Evolutionary conservation across 345 rosid genomes (phyloP).

Genomic region (Dimocarpus longan): DNA sequence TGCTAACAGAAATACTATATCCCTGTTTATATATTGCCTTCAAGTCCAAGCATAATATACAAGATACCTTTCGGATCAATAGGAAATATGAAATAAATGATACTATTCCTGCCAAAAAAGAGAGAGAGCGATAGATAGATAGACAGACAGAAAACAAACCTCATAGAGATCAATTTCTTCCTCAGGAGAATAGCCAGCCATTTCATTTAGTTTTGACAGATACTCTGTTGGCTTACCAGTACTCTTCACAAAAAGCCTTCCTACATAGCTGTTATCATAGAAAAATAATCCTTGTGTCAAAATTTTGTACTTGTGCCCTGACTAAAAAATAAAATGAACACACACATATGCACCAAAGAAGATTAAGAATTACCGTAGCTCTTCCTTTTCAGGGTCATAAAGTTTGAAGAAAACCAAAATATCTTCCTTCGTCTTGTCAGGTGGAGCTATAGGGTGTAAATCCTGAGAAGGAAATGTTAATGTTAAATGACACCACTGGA

Average conservation of each 20-base stretch:
- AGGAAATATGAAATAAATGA: background rate
- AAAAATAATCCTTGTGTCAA: conserved; percentile 15
- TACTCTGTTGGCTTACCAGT: conserved; percentile 56
- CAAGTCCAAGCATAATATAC: background rate
- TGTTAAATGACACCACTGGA: conserved; percentile 13
- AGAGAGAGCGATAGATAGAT: too few species aligned
- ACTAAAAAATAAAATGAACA: background rate
- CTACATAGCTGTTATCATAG: conserved; percentile 48
- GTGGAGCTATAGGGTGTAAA: conserved; percentile 53
- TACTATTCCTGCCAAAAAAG: background rate
- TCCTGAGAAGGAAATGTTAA: conserved; percentile 41
- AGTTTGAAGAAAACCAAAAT: conserved; percentile 71
- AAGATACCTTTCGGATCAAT: background rate
- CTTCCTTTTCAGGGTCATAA: conserved; percentile 69
- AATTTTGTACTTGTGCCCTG: background rate
- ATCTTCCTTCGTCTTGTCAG: conserved; percentile 66
- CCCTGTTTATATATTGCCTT: background rate
- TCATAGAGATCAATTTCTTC: conserved; percentile 75
- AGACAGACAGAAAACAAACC: conserved; percentile 39
- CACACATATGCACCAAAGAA: background rate
- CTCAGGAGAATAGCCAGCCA: conserved; percentile 70
- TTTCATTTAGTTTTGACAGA: conserved; percentile 60
- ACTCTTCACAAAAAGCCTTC: conserved; percentile 69
- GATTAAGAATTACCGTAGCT: conserved; percentile 44
- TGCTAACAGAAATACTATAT: background rate